Conservation (phyloP, 805 yeast species). For the Tetrapisispora arboricola region DNA sequence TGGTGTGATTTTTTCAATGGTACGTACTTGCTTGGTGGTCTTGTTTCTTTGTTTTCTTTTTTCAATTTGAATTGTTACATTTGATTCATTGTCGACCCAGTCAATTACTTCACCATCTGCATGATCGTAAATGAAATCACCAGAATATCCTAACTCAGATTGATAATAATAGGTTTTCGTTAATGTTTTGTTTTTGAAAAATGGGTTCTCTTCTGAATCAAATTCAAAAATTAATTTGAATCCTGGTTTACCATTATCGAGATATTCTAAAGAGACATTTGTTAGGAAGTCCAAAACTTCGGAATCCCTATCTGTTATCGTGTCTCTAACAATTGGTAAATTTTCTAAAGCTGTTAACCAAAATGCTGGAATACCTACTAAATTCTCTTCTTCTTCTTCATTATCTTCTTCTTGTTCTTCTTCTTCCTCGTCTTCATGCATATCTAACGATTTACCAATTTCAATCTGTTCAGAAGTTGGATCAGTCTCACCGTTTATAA, state of each 20-base stretch:
- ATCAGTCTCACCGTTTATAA: conserved; percentile 62
- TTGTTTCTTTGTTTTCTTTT: conserved; percentile 96
- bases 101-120: conserved; percentile 80
- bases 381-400: conserved; percentile 24
- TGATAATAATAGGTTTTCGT: conserved; percentile 88
- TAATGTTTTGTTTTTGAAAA: conserved; percentile 60
- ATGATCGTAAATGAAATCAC: conserved; percentile 94
- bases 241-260: conserved; percentile 59
- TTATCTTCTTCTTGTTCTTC: conserved; percentile 35
- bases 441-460: conserved; percentile 63
- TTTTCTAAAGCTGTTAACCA: conserved; percentile 95
- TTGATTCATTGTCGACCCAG: conserved; percentile 72
- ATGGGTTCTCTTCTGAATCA: conserved; percentile 49
- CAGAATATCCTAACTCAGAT: conserved; percentile 85
- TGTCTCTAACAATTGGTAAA: conserved; percentile 67
- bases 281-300: conserved; percentile 62
- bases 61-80: conserved; percentile 80
- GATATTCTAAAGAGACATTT: conserved; percentile 70
- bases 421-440: conserved; percentile 32
- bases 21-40: conserved; percentile 91
- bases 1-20: conserved; percentile 91
- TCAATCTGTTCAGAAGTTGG: conserved; percentile 73
- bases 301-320: conserved; percentile 81
- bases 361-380: conserved; percentile 81
- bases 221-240: conserved; percentile 81